phyloP scores from a whole-genome alignment of 192 early-diverging fungal genomes.

The Pecoramyces ruminantium region DNA sequence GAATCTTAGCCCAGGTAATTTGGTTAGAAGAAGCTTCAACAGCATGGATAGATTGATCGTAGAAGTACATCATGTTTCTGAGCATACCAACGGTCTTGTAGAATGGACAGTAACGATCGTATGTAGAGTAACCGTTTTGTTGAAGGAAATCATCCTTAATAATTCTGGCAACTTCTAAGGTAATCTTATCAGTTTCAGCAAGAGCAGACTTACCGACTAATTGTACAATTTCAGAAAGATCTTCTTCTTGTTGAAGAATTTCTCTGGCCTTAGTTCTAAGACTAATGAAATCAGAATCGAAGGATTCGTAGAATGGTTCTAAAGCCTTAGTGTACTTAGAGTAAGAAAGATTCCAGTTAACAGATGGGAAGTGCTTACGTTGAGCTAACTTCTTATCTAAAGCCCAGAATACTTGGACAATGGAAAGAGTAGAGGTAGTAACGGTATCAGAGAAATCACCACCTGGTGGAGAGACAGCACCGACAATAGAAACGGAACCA shows the following conservation, averaged over 20 bases:
- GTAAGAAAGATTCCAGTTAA: constrained; percentile 97
- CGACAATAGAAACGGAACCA: constrained; percentile 93
- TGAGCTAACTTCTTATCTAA: constrained; percentile 99
- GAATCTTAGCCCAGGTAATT: constrained; percentile 90
- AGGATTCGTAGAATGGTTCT: constrained; percentile 84
- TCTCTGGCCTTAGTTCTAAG: constrained; percentile 92
- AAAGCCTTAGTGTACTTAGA: constrained; percentile 97
- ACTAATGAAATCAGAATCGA: constrained; percentile 82
- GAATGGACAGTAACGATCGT: constrained; percentile 99
- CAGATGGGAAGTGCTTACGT: constrained; percentile 99
- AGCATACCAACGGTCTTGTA: constrained; percentile 99
- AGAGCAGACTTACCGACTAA: constrained; percentile 89
- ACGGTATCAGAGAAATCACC: constrained; percentile 99
- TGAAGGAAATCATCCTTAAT: constrained; percentile 99
- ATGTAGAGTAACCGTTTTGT: constrained; percentile 97
- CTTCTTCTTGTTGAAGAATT: constrained; percentile 96
- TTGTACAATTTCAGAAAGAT: constrained; percentile 98
- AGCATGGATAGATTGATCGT: constrained; percentile 81
- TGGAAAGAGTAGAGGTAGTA: constrained; percentile 86
- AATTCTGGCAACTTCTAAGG: constrained; percentile 88
- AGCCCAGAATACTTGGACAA: constrained; percentile 99
- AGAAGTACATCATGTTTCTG: constrained; percentile 93
- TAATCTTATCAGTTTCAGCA: constrained; percentile 97
- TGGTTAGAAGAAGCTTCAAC: constrained; percentile 80
- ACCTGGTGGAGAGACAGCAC: constrained; percentile 98